Conservation (phyloP, 257 asterid species). For the Nicotiana obtusifolia region DNA sequence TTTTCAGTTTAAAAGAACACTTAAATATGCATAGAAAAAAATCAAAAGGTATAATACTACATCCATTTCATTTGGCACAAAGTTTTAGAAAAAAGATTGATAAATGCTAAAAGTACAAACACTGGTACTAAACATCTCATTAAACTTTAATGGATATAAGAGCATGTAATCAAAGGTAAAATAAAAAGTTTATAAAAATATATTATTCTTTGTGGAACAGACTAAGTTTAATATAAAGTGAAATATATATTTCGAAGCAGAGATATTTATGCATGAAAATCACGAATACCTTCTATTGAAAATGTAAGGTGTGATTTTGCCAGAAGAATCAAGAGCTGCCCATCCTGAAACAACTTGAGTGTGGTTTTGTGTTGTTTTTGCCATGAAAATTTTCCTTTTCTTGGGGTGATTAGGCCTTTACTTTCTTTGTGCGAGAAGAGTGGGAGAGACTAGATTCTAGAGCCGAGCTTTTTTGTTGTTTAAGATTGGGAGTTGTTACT, state of each 20-base stretch:
- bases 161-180: no score
- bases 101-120: no score
- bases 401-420: neutral
- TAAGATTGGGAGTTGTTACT: neutral
- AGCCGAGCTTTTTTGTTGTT: no score
- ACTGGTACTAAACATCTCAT: no score
- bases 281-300: constrained; percentile 41
- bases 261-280: neutral
- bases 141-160: no score
- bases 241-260: neutral
- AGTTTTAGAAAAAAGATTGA: no score
- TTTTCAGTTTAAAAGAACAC: no score
- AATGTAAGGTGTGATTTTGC: constrained; percentile 36
- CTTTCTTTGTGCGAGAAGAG: neutral
- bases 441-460: neutral
- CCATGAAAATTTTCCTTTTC: constrained; percentile 15
- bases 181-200: neutral
- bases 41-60: no score
- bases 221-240: neutral
- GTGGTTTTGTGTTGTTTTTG: constrained; percentile 41
- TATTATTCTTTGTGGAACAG: neutral
- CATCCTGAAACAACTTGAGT: constrained; percentile 38
- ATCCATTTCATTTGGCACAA: no score
- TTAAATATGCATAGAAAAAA: no score
- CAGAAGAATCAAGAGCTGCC: constrained; percentile 45